These are phyloP conservation scores for Cyclospora cayetanensis DNA, from an alignment of 169 alveolate species.

Conservation along the genomic window DNA sequence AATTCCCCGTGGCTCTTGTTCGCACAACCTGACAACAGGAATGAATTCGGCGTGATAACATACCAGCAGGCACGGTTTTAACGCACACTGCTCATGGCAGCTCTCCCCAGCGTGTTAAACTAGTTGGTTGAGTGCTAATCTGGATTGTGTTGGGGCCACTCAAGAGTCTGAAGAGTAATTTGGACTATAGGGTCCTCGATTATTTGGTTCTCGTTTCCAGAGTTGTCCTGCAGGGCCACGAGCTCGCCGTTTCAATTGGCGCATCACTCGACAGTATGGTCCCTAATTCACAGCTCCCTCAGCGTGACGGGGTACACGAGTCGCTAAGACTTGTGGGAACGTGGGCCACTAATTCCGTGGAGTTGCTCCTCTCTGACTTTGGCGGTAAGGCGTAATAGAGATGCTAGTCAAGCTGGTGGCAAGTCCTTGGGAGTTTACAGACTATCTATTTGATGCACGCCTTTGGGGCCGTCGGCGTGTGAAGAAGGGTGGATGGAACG, in stretches of 20 bases:
- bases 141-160: no score
- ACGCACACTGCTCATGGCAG: no score
- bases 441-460: no score
- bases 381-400: slow-evolving; percentile 16
- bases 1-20: slow-evolving; percentile 27
- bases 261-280: slow-evolving; percentile 12
- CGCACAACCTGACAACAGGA: not conserved
- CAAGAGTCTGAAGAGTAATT: no score
- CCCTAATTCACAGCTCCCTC: slow-evolving; percentile 28
- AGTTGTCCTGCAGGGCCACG: not conserved
- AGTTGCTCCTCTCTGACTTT: slow-evolving; percentile 46
- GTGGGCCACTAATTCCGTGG: slow-evolving; percentile 46
- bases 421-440: no score
- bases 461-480: no score
- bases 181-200: no score
- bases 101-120: no score
- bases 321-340: slow-evolving; percentile 31
- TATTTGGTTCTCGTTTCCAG: not conserved
- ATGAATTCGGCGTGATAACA: not conserved
- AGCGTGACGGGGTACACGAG: slow-evolving; percentile 39
- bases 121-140: no score
- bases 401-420: no score
- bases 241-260: slow-evolving; percentile 4
- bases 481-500: no score
- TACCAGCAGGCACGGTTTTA: slow-evolving; percentile 5